phyloP scores from a whole-genome alignment of 768 basidiomycete species.

The Podaxis mareebaensis region DNA sequence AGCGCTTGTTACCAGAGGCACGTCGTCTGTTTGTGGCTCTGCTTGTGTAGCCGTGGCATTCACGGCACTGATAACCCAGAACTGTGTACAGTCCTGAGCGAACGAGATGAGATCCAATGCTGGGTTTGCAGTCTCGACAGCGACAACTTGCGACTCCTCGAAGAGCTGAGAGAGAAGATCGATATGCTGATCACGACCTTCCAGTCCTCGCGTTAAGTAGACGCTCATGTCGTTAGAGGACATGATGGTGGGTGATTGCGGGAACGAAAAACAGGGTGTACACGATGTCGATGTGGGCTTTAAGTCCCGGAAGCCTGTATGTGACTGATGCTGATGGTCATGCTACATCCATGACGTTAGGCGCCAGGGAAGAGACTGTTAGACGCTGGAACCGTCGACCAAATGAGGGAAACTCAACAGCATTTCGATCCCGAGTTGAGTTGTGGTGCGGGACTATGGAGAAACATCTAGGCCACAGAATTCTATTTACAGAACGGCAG shows the following conservation, averaged over 20 bases:
- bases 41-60: neutral
- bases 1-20: neutral
- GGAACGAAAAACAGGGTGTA: neutral
- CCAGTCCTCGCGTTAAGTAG: conserved; percentile 30
- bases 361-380: neutral
- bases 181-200: conserved; percentile 38
- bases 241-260: conserved; percentile 6
- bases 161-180: conserved; percentile 36
- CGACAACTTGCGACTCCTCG: conserved; percentile 41
- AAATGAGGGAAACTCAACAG: conserved; percentile 7
- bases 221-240: conserved; percentile 10
- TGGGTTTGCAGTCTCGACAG: conserved; percentile 40
- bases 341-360: neutral
- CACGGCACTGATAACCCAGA: conserved; percentile 40
- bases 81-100: conserved; percentile 32
- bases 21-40: conserved; percentile 10
- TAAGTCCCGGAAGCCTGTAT: neutral
- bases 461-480: neutral
- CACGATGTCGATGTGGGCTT: neutral
- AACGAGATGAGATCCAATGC: conserved; percentile 43
- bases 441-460: neutral
- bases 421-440: conserved; percentile 3
- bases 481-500: neutral
- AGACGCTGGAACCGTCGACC: neutral
- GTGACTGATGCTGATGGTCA: conserved; percentile 6